Percentiles rank a stretch among this genome's conserved stretches.
phyloP scores from a whole-genome alignment of 108 stramenopile species.

The Fistulifera pelliculosa region DNA sequence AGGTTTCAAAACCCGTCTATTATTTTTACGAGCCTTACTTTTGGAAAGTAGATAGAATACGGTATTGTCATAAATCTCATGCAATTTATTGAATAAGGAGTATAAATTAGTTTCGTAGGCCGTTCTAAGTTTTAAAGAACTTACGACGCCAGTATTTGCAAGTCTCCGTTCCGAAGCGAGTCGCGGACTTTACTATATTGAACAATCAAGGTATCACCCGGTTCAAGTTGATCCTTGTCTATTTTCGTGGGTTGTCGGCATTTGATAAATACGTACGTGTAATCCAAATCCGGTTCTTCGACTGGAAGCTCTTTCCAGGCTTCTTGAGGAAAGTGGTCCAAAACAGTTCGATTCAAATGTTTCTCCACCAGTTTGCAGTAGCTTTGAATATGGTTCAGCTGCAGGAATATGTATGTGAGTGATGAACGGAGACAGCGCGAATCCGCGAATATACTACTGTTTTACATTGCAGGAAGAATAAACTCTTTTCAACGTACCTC shows the following conservation, averaged over 20 bases:
- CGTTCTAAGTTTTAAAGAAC: too few relatives aligned
- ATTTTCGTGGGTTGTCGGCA: neutral
- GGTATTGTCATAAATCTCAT: too few relatives aligned
- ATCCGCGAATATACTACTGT: too few relatives aligned
- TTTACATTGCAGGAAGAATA: neutral
- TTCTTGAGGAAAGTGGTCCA: slow-evolving; percentile 36
- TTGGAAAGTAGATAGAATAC: too few relatives aligned
- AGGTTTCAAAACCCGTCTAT: too few relatives aligned
- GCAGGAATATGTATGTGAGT: neutral
- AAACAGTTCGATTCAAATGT: slow-evolving; percentile 35
- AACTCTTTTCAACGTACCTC: slow-evolving; percentile 23
- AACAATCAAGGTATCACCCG: neutral
- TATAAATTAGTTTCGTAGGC: too few relatives aligned
- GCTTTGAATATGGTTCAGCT: slow-evolving; percentile 4
- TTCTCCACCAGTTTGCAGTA: slow-evolving; percentile 37
- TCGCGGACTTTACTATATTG: neutral
- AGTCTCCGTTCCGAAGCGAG: neutral
- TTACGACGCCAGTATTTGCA: too few relatives aligned
- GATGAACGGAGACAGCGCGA: neutral
- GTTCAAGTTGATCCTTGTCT: neutral
- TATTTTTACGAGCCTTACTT: too few relatives aligned
- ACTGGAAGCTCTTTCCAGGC: slow-evolving; percentile 31
- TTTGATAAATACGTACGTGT: neutral
- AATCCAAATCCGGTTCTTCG: slow-evolving; percentile 42
- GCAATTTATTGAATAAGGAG: too few relatives aligned